Conservation (phyloP, 1,284 basidiomycete genomes). For the Ganoderma sinense region DNA sequence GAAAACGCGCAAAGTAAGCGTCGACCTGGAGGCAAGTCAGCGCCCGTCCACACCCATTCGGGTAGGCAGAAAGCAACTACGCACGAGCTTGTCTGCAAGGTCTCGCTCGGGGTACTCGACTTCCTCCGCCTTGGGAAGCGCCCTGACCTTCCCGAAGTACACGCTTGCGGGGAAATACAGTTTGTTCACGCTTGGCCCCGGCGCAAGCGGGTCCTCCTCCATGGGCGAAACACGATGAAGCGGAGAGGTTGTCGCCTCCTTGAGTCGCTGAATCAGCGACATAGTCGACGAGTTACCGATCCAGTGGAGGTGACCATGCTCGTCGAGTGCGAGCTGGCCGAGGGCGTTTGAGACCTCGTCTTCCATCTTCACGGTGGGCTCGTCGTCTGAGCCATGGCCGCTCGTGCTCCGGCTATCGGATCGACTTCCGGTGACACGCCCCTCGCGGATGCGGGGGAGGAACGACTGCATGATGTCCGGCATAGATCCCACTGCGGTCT, state of each 20-base stretch:
- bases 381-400: conserved; percentile 36
- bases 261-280: conserved; percentile 90
- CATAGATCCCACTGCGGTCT: conserved; percentile 20
- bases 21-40: conserved; percentile 64
- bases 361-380: conserved; percentile 55
- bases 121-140: conserved; percentile 84
- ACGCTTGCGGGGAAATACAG: conserved; percentile 90
- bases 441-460: conserved; percentile 38
- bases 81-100: conserved; percentile 82
- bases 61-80: conserved; percentile 27
- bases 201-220: conserved; percentile 81
- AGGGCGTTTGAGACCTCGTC: conserved; percentile 81
- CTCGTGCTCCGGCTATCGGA: conserved; percentile 45
- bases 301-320: conserved; percentile 91
- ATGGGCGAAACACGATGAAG: conserved; percentile 81
- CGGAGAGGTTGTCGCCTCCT: conserved; percentile 74
- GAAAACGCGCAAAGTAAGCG: conserved; percentile 84
- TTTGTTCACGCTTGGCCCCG: conserved; percentile 80
- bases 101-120: conserved; percentile 87
- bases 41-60: conserved; percentile 7
- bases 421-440: conserved; percentile 38
- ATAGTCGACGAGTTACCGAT: conserved; percentile 92
- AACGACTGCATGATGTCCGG: conserved; percentile 37
- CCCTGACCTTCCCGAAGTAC: conserved; percentile 87
- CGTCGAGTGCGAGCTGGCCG: conserved; percentile 87